A percentile compares a stretch with the other conserved stretches of the same genome.
These are phyloP conservation scores for Nakaseomyces kungkrabaensis DNA, from an alignment of 1,139 yeast species.

Conservation along the genomic window DNA sequence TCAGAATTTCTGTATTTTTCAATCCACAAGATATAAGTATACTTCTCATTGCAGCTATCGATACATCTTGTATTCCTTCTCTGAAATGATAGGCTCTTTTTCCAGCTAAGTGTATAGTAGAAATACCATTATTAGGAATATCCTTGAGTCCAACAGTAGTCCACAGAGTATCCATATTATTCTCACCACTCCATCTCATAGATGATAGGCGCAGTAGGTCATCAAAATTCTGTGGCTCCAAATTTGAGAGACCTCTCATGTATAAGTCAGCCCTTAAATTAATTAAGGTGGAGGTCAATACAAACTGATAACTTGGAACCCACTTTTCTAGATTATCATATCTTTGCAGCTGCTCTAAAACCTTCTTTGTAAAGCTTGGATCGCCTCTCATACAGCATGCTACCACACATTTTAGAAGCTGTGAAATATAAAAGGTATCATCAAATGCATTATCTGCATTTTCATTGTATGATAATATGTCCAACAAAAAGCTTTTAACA, in stretches of 20 bases:
- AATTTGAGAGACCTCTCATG: slow-evolving; percentile 39
- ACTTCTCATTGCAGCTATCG: slow-evolving; percentile 64
- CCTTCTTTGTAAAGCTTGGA: slow-evolving; percentile 33
- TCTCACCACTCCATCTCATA: slow-evolving; percentile 24
- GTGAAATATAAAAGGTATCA: slow-evolving; percentile 60
- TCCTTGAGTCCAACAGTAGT: slow-evolving; percentile 21
- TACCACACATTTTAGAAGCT: slow-evolving; percentile 49
- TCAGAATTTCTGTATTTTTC: slow-evolving; percentile 48
- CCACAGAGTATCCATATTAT: slow-evolving; percentile 13
- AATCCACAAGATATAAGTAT: slow-evolving; percentile 68
- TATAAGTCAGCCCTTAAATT: slow-evolving; percentile 51
- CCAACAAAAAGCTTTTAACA: slow-evolving; percentile 55
- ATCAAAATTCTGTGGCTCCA: slow-evolving; percentile 33
- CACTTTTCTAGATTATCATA: slow-evolving; percentile 75
- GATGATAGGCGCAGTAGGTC: slow-evolving; percentile 8
- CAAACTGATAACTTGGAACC: slow-evolving; percentile 65
- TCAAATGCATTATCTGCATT: slow-evolving; percentile 70
- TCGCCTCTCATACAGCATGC: slow-evolving; percentile 34
- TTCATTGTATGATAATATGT: slow-evolving; percentile 73
- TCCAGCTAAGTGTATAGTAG: slow-evolving; percentile 7
- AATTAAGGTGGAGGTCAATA: slow-evolving; percentile 47
- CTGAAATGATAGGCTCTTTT: slow-evolving; percentile 6
- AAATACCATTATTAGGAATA: slow-evolving; percentile 10
- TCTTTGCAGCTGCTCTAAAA: slow-evolving; percentile 56
- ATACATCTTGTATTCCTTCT: slow-evolving; percentile 43